Evolutionary conservation across 2,329 filamentous ascomycete genomes (phyloP).

Genomic region (Aspergillus unguis): DNA sequence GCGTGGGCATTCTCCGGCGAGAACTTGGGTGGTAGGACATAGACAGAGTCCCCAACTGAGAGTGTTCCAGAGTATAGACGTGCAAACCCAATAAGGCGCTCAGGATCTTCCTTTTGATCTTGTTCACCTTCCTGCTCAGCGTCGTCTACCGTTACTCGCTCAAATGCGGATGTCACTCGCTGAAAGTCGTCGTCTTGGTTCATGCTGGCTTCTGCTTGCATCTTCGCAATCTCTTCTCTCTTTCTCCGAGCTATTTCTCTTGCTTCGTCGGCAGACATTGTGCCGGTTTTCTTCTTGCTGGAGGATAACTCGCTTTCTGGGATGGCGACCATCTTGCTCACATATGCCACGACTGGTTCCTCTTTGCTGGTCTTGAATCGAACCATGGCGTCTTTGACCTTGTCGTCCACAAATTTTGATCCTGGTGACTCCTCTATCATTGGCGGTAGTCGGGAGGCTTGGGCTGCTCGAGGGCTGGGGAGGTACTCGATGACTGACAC

Average conservation of each 20-base stretch:
- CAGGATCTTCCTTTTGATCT: slow-evolving; percentile 65
- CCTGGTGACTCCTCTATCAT: slow-evolving; percentile 79
- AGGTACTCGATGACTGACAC: slow-evolving; percentile 93
- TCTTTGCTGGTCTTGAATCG: slow-evolving; percentile 68
- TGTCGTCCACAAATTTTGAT: slow-evolving; percentile 63
- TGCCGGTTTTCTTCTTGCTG: slow-evolving; percentile 70
- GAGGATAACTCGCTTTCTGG: slow-evolving; percentile 87
- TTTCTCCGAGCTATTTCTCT: slow-evolving; percentile 83
- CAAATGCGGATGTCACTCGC: slow-evolving; percentile 60
- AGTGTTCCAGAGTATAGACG: slow-evolving; percentile 88
- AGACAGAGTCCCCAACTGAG: slow-evolving; percentile 83
- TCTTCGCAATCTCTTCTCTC: slow-evolving; percentile 78
- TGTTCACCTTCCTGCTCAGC: slow-evolving; percentile 49
- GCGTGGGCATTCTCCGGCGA: slow-evolving; percentile 73
- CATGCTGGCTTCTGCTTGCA: slow-evolving; percentile 58
- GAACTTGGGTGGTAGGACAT: slow-evolving; percentile 91
- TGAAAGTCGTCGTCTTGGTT: slow-evolving; percentile 49
- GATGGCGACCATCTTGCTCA: slow-evolving; percentile 97
- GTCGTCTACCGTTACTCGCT: slow-evolving; percentile 55
- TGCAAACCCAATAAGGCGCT: slow-evolving; percentile 92
- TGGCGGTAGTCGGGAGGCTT: slow-evolving; percentile 73
- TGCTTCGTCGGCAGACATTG: slow-evolving; percentile 82
- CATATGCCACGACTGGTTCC: slow-evolving; percentile 84
- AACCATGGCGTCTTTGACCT: slow-evolving; percentile 75
- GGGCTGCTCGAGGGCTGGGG: slow-evolving; percentile 76